phyloP scores from a whole-genome alignment of 305 asterid species.

The Fraxinus floribunda region DNA sequence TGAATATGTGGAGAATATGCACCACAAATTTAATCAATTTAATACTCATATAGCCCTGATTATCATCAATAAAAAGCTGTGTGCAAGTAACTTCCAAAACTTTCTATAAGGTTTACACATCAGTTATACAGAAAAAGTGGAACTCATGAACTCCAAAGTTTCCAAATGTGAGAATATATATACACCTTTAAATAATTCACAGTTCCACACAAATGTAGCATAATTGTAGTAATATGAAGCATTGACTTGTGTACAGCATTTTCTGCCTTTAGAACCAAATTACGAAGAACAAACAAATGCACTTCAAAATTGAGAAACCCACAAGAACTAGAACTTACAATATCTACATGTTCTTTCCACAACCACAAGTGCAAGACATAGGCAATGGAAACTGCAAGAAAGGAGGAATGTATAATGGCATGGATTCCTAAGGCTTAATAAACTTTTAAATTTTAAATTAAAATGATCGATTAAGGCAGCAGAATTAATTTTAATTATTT shows the following conservation, averaged over 20 bases:
- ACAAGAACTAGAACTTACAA: not conserved
- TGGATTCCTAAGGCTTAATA: not conserved
- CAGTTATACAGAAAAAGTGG: not conserved
- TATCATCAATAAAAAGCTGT: conserved; percentile 1
- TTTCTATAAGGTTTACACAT: not conserved
- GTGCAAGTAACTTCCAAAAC: not conserved
- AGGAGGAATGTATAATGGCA: not conserved
- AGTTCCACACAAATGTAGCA: not conserved
- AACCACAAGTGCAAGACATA: conserved; percentile 7
- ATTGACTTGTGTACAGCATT: not conserved
- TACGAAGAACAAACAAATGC: not conserved
- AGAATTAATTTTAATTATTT: not conserved
- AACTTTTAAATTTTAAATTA: not conserved
- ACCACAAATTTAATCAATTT: not conserved
- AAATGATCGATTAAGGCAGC: not conserved
- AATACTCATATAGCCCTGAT: conserved; percentile 2
- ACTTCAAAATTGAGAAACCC: conserved; percentile 7
- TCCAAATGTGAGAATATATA: not conserved
- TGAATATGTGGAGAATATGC: conserved; percentile 12
- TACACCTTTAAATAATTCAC: not conserved
- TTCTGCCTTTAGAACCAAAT: not conserved
- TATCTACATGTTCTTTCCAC: conserved; percentile 1
- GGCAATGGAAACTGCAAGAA: not conserved
- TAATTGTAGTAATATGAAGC: not conserved
- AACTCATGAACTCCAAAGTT: not conserved